These are phyloP conservation scores for Acanthamoeba triangularis DNA, from an alignment of 208 protist species.

Conservation along the genomic window DNA sequence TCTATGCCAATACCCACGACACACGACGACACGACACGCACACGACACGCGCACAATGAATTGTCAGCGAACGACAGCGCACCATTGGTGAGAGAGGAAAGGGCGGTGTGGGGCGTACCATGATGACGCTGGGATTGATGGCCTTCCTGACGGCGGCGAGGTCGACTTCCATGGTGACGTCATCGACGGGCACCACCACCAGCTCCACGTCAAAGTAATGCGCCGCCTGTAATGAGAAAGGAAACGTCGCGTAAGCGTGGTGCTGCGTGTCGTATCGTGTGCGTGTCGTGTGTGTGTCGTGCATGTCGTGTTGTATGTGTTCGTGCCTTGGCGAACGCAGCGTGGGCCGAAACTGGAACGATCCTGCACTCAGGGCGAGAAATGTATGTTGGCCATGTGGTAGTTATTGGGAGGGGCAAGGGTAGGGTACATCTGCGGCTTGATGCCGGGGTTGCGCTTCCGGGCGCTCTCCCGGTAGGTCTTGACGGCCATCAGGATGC, in stretches of 20 bases:
- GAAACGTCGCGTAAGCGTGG: too few relatives aligned
- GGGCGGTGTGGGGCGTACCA: not conserved
- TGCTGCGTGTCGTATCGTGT: too few relatives aligned
- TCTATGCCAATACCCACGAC: constrained; percentile 79
- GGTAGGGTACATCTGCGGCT: constrained; percentile 72
- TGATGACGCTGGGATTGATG: constrained; percentile 81
- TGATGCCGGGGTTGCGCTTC: not conserved
- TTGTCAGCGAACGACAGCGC: not conserved
- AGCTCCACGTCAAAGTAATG: constrained; percentile 96
- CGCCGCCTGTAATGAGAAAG: constrained; percentile 83
- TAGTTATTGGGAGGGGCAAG: not conserved
- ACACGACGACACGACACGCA: too few relatives aligned
- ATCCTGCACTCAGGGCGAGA: constrained; percentile 78
- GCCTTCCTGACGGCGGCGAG: constrained; percentile 28
- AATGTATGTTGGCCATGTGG: not conserved
- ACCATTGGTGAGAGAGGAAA: too few relatives aligned
- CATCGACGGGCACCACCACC: constrained; percentile 93
- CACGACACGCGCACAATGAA: not conserved
- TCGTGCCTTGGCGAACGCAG: constrained; percentile 97
- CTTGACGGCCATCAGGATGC: constrained; percentile 98
- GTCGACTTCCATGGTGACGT: constrained; percentile 58
- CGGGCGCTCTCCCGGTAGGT: constrained; percentile 95
- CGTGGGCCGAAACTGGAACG: constrained; percentile 95
- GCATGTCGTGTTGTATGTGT: too few relatives aligned
- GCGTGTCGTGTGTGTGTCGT: too few relatives aligned